These are phyloP conservation scores for Lenwebbia sp. DNA, from an alignment of 345 rosid species.

Conservation along the genomic window DNA sequence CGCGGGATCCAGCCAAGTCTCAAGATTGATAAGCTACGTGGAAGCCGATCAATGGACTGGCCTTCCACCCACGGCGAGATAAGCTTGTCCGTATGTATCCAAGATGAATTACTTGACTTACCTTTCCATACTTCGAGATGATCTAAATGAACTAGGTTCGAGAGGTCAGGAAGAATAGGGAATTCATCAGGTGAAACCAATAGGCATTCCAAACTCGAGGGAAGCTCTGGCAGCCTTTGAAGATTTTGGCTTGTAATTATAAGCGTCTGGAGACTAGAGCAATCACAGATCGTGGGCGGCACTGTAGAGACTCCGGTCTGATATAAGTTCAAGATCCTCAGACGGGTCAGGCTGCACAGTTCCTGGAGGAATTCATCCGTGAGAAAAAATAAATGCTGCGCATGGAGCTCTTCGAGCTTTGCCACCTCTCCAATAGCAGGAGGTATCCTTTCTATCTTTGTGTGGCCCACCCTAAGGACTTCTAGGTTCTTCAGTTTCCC, in stretches of 20 bases:
- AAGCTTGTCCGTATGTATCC: too few relatives aligned
- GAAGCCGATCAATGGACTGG: not conserved
- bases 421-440: rapidly evolving
- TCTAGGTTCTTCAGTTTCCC: not conserved
- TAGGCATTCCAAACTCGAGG: not conserved
- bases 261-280: not conserved
- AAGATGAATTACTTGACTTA: too few relatives aligned
- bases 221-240: not conserved
- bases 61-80: not conserved
- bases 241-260: not conserved
- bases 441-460: not conserved
- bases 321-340: not conserved
- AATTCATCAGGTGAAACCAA: rapidly evolving
- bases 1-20: rapidly evolving
- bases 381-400: not conserved
- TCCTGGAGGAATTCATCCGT: not conserved
- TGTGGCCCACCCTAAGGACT: not conserved
- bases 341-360: not conserved
- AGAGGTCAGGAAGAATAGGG: not conserved
- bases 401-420: not conserved
- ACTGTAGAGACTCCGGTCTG: not conserved
- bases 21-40: not conserved
- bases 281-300: not conserved
- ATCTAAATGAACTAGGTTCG: rapidly evolving
- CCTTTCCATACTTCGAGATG: not conserved